Base-by-base conservation (phyloP, 2,329 filamentous ascomycete species). In the Hypoxylon sp. region DNA sequence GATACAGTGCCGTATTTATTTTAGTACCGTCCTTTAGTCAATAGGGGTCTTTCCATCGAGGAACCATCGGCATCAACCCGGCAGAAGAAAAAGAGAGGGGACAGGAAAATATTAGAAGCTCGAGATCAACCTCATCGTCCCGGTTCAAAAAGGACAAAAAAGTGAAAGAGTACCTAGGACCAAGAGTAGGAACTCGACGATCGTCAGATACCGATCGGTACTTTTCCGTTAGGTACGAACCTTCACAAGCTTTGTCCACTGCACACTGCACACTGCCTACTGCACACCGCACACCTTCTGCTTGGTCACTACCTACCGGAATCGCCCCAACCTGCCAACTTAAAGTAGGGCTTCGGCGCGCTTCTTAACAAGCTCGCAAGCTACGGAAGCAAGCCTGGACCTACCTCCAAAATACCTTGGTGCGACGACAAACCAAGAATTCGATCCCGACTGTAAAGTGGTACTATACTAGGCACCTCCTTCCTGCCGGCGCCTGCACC, bases 31-130 rank as follows among this genome's bases (percentile, higher is more conserved):
- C 55, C 19, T 41, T 63, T 57, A 61, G 53, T 65, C 6, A 62
- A 56, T 59, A 65, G 58, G 65, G 65, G 65, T 65, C 58, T 59
- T 64, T 50, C 20, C n/a, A n/a, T n/a, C 24, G 26, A 50, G 20
- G 56, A 15, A 41, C 28, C 51, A 44, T 28, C 49, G 32, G 39
- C 39, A 19, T 19, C 56, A 52, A 50, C 47, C 57, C 26, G 57
- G 54, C 57, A 49, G 22, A 43, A 57, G 44, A 48, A 62, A 52
- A 47, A 60, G 34, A 56, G 50, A 53, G 39, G 39, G 53, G 37
- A 61, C 34, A 4, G 15, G 15, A 26, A 56, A 62, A 32, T 24
- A 19, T 28, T 53, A 58, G 32, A 43, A 49, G 20, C 32, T 39
- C 24, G 46, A 55, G 15, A 28, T 4, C 10, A 54, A 48, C 46